Percentiles rank a stretch among this genome's conserved stretches.
Evolutionary conservation across 2,329 filamentous ascomycete genomes (phyloP).

Genomic region (Colletotrichum sp.): DNA sequence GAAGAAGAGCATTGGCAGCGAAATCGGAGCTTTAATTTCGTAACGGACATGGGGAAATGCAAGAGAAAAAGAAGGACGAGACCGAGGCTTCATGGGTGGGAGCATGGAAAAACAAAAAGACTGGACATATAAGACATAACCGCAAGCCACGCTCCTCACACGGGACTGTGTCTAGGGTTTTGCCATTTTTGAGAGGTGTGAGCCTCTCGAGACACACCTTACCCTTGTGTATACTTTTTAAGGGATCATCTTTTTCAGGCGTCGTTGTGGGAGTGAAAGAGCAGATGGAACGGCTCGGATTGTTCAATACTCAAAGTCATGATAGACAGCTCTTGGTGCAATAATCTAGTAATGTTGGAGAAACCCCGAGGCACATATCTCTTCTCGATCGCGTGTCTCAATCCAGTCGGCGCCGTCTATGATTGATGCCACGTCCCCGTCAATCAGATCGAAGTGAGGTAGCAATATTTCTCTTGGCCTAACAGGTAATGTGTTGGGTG

Average conservation of each 20-base stretch:
- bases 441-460: background rate
- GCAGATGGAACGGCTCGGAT: slow-evolving; percentile 7
- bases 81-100: background rate
- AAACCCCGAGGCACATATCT: background rate
- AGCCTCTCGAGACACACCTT: background rate
- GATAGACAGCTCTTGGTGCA: slow-evolving; percentile 18
- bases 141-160: background rate
- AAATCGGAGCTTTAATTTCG: slow-evolving; percentile 53
- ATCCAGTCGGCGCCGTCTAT: background rate
- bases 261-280: background rate
- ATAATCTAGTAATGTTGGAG: slow-evolving; percentile 22
- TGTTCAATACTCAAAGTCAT: slow-evolving; percentile 5
- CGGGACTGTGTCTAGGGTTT: background rate
- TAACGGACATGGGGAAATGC: slow-evolving; percentile 2
- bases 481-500: background rate
- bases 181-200: background rate
- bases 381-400: background rate
- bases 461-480: background rate
- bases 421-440: background rate
- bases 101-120: slow-evolving; percentile 6
- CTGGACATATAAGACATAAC: slow-evolving; percentile 10
- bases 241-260: slow-evolving; percentile 6
- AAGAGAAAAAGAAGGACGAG: background rate
- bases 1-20: slow-evolving; percentile 60
- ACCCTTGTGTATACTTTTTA: slow-evolving; percentile 16